Evolutionary conservation across 2,329 filamentous ascomycete genomes (phyloP).

Genomic region (Aureobasidium pullulans): DNA sequence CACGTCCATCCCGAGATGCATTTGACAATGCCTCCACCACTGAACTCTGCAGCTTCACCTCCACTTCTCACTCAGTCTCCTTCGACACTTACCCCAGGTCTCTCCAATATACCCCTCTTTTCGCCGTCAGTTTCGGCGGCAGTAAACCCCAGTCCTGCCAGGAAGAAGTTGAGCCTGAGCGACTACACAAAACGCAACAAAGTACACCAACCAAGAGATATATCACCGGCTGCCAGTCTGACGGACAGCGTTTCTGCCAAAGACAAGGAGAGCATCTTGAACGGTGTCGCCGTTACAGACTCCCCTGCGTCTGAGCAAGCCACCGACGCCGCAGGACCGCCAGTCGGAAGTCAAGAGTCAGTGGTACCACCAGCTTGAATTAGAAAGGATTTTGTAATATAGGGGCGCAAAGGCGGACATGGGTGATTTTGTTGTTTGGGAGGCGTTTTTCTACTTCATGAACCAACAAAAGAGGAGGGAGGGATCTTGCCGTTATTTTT

Average conservation of each 20-base stretch:
- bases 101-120: conserved; percentile 20
- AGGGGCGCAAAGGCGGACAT: neutral
- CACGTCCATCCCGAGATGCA: conserved; percentile 21
- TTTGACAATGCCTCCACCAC: conserved; percentile 27
- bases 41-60: conserved; percentile 17
- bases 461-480: neutral
- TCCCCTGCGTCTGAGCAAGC: neutral
- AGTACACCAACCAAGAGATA: conserved; percentile 18
- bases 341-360: neutral
- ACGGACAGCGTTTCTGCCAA: conserved; percentile 9
- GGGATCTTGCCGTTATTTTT: neutral
- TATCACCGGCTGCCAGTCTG: conserved; percentile 6
- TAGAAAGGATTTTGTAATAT: neutral
- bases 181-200: conserved; percentile 42
- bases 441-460: neutral
- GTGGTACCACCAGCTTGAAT: conserved; percentile 5
- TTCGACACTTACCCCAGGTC: conserved; percentile 18
- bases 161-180: conserved; percentile 46
- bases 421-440: neutral
- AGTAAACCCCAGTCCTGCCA: conserved; percentile 34
- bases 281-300: conserved; percentile 2
- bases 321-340: neutral
- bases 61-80: conserved; percentile 21
- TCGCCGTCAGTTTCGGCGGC: conserved; percentile 34
- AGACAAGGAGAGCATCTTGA: conserved; percentile 3